Evolutionary conservation across 2,329 filamentous ascomycete genomes (phyloP).

Genomic region (Dothiorella sarmentorum): DNA sequence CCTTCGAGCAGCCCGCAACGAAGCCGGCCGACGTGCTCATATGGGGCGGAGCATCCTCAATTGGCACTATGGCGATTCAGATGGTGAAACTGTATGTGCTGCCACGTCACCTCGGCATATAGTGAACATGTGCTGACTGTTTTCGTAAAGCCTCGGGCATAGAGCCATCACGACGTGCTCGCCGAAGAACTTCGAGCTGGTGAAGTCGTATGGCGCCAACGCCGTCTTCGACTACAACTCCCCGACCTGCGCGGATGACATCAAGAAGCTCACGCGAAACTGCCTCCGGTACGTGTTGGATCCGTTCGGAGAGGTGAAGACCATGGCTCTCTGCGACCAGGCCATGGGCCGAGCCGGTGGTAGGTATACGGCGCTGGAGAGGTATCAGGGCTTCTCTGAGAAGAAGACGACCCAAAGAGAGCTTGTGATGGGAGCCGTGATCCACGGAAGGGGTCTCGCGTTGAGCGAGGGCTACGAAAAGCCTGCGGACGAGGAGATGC

Average conservation of each 20-base stretch:
- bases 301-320: slow-evolving; percentile 38
- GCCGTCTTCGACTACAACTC: slow-evolving; percentile 50
- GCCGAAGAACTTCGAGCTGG: slow-evolving; percentile 47
- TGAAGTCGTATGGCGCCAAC: slow-evolving; percentile 47
- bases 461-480: too few relatives aligned
- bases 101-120: too few relatives aligned
- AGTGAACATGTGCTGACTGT: not conserved
- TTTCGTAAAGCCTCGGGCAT: slow-evolving; percentile 28
- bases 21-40: not conserved
- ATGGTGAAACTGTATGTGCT: slow-evolving; percentile 26
- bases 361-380: slow-evolving; percentile 30
- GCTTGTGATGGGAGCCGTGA: too few relatives aligned
- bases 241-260: slow-evolving; percentile 41
- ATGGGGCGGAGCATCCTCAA: slow-evolving; percentile 44
- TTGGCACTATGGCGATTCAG: slow-evolving; percentile 46
- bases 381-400: too few relatives aligned
- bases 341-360: slow-evolving; percentile 40
- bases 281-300: slow-evolving; percentile 42
- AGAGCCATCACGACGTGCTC: slow-evolving; percentile 48
- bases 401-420: too few relatives aligned
- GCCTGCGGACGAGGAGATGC: not conserved
- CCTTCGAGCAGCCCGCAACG: not conserved
- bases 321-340: slow-evolving; percentile 38
- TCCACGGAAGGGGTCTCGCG: too few relatives aligned
- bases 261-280: slow-evolving; percentile 43